Conservation (phyloP, 768 basidiomycete species). For the Kwoniella heveanensis region DNA sequence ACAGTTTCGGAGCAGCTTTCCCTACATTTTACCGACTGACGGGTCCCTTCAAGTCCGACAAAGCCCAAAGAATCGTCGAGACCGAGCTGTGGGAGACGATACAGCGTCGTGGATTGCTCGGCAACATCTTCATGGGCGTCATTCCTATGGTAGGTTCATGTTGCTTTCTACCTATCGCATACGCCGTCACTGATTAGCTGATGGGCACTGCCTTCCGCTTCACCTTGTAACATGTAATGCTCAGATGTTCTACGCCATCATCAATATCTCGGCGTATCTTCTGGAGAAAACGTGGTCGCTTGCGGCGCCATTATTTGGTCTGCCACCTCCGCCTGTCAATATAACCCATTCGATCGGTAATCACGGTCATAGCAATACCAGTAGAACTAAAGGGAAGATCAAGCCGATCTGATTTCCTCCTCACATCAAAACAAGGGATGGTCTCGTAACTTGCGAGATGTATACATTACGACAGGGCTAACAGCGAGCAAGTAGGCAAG, state of each 20-base stretch:
- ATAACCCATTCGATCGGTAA: not conserved
- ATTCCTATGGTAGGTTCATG: slow-evolving; percentile 55
- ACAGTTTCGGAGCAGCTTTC: slow-evolving; percentile 67
- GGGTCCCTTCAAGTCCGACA: slow-evolving; percentile 61
- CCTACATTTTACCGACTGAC: slow-evolving; percentile 65
- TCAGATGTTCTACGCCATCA: slow-evolving; percentile 33
- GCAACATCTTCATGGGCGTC: slow-evolving; percentile 66
- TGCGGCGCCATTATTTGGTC: slow-evolving; percentile 23
- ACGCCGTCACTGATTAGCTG: no score
- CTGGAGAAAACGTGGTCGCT: slow-evolving; percentile 26
- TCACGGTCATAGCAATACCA: no score
- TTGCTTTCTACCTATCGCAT: no score
- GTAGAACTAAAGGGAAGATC: slow-evolving; percentile 1
- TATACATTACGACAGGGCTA: no score
- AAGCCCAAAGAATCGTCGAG: slow-evolving; percentile 60
- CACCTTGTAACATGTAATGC: not conserved
- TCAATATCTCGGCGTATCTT: slow-evolving; percentile 27
- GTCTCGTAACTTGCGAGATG: no score
- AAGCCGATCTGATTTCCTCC: slow-evolving; percentile 10
- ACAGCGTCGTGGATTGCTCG: slow-evolving; percentile 61
- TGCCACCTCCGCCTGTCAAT: slow-evolving; percentile 9
- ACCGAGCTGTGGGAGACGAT: slow-evolving; percentile 68
- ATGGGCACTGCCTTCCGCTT: not conserved
- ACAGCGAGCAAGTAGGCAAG: no score
- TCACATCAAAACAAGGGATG: no score